Evolutionary conservation across 2,329 filamentous ascomycete genomes (phyloP), one percentile per base, ranked within the genome.

Genomic region (Emericellopsis atlantica): DNA sequence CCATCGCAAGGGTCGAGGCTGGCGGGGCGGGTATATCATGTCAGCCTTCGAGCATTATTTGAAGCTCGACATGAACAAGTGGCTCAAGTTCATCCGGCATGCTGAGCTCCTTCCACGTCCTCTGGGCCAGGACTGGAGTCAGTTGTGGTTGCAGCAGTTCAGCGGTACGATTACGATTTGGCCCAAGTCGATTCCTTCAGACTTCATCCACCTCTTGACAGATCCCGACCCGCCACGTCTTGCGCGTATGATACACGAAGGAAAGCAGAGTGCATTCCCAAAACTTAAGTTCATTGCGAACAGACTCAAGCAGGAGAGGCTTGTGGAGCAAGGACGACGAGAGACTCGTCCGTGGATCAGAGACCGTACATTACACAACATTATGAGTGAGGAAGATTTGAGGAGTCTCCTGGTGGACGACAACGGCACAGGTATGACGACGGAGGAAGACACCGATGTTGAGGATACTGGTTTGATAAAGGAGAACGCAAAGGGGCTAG

Each of bases 41-140:
- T 90, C 83, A 6, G 90, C 92, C 0, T 78, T 84, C 6, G 92
- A 98, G 61, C 88, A 95, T 59, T 95, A 92, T 56, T 76, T 98
- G 56, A 96, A 96, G 60, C 77, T 98, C 21, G 92, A 98, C 59
- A 72, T 98, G 50, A 93, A 85, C 52, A 98, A 98, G 66, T 98
- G 92, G 88, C 78, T 98, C 32, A 92, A 92, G 56, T 90, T 98
- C 16, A 74, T 96, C 34, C 81, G 89, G 2, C 88, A 95, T 55
- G 74, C 96, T 0, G 92, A 98, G 60, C 71, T 98, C 4, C 74
- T 98, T 0, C 92, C 92, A 1, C 79, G 92, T 0, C 88, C 87
- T 0, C 61, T 96, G 18, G 90, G 89, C 3, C 90, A 96, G 59
- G 92, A 98, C 58, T 98, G 92, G 92, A 89, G 82, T 44, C 84